Conservation (phyloP, 2,329 filamentous ascomycete genomes). For the Penicillium sp. region DNA sequence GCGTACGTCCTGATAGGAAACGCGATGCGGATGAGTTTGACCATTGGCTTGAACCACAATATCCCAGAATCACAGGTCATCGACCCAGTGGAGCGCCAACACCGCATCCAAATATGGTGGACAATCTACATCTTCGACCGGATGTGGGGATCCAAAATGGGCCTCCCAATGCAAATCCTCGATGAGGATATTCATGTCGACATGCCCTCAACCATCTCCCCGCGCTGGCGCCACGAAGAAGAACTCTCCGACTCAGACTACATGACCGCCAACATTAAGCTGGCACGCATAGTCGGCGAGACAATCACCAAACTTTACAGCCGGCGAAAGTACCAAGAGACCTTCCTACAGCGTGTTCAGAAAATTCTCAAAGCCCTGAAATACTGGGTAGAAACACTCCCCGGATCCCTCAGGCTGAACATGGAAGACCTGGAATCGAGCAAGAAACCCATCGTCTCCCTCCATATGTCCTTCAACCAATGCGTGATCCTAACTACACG, state of each 20-base stretch:
- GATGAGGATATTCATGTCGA: slow-evolving; percentile 50
- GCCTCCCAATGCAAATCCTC: slow-evolving; percentile 50
- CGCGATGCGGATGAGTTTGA: slow-evolving; percentile 45
- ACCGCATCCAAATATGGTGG: slow-evolving; percentile 42
- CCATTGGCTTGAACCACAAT: slow-evolving; percentile 47
- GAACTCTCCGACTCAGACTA: slow-evolving; percentile 42
- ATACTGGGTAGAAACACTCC: slow-evolving; percentile 41
- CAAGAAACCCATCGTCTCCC: slow-evolving; percentile 33
- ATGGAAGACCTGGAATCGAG: slow-evolving; percentile 35
- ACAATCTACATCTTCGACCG: slow-evolving; percentile 44
- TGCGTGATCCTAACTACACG: slow-evolving; percentile 44
- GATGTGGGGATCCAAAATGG: slow-evolving; percentile 52
- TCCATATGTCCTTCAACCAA: slow-evolving; percentile 43
- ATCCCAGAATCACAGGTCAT: slow-evolving; percentile 40
- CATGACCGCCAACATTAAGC: slow-evolving; percentile 39
- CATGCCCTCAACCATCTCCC: slow-evolving; percentile 37
- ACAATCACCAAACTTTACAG: slow-evolving; percentile 39
- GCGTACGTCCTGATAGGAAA: slow-evolving; percentile 38
- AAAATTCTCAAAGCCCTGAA: slow-evolving; percentile 42
- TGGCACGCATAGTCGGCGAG: slow-evolving; percentile 40
- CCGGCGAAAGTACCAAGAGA: slow-evolving; percentile 38
- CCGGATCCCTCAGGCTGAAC: slow-evolving; percentile 36
- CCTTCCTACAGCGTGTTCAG: slow-evolving; percentile 43
- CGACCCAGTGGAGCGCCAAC: slow-evolving; percentile 41
- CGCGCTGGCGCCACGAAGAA: slow-evolving; percentile 33